Percentiles rank a stretch among this genome's conserved stretches.
Evolutionary conservation across 2,329 filamentous ascomycete species (phyloP).

Genomic region (Colletotrichum sp.): DNA sequence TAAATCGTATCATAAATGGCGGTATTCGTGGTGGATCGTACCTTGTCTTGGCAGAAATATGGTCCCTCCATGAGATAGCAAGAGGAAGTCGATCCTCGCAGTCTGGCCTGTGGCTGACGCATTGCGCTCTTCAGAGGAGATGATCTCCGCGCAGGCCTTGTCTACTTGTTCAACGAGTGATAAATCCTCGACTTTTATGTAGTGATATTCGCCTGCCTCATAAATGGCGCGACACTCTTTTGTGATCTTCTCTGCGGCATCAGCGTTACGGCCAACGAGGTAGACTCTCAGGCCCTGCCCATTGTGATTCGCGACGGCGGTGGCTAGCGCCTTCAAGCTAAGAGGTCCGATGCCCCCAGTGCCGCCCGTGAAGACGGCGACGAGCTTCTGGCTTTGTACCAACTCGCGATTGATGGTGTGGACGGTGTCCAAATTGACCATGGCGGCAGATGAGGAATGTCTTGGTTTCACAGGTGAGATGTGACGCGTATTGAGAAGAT

Average conservation of each 20-base stretch:
- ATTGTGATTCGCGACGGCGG: not conserved
- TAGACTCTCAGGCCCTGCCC: not conserved
- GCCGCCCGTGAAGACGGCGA: not conserved
- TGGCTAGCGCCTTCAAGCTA: not conserved
- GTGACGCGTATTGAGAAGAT: not conserved
- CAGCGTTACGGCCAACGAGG: not conserved
- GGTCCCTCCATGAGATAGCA: not conserved
- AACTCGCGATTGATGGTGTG: not conserved
- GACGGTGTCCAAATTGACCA: not conserved
- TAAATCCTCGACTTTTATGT: not conserved
- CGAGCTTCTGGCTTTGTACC: not conserved
- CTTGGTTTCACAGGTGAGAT: not conserved
- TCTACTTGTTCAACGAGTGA: not conserved
- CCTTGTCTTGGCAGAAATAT: not conserved
- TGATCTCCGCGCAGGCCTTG: not conserved
- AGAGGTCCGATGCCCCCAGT: not conserved
- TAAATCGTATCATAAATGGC: rapidly evolving
- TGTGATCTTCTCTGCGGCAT: not conserved
- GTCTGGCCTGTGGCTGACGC: not conserved
- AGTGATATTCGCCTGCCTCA: not conserved
- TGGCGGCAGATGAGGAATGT: not conserved
- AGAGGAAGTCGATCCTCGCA: not conserved
- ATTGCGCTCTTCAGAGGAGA: not conserved
- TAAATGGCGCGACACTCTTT: not conserved
- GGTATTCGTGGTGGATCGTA: not conserved